Percentiles rank a stretch among this genome's conserved stretches.
Evolutionary conservation across 345 rosid species (phyloP).

Genomic region (Ailanthus altissimus): DNA sequence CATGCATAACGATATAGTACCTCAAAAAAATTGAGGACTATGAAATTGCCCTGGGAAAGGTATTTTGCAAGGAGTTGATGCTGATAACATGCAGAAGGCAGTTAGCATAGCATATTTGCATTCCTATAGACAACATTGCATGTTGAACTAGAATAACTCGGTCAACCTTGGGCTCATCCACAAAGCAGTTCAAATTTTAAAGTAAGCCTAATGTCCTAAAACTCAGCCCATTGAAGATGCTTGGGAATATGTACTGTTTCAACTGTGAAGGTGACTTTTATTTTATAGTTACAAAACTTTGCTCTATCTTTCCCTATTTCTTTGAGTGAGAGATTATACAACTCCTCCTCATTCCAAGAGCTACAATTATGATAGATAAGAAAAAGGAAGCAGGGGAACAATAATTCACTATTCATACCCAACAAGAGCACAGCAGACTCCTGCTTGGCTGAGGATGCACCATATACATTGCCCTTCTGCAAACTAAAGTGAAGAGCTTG

Average conservation of each 20-base stretch:
- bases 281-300: not conserved
- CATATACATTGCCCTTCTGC: constrained; percentile 53
- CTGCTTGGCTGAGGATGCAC: constrained; percentile 81
- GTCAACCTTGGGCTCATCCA: too few species aligned
- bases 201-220: not conserved
- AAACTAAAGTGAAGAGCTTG: constrained; percentile 64
- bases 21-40: not conserved
- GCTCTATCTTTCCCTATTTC: too few species aligned
- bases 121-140: not conserved
- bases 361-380: not conserved
- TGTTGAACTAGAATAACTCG: not conserved
- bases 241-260: not conserved
- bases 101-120: not conserved
- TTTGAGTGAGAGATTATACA: not conserved
- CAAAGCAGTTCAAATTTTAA: not conserved
- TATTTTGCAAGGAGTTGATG: not conserved
- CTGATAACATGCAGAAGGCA: not conserved
- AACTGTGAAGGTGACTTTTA: not conserved
- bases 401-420: constrained; percentile 51
- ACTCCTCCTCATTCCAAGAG: not conserved
- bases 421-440: constrained; percentile 99
- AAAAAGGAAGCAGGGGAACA: not conserved
- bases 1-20: not conserved
- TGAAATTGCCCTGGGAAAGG: not conserved
- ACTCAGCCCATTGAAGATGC: not conserved